A percentile compares a stretch with the other conserved stretches of the same genome.
Conservation (phyloP, 441 rosid species). For the Gossypium gossypioides region DNA sequence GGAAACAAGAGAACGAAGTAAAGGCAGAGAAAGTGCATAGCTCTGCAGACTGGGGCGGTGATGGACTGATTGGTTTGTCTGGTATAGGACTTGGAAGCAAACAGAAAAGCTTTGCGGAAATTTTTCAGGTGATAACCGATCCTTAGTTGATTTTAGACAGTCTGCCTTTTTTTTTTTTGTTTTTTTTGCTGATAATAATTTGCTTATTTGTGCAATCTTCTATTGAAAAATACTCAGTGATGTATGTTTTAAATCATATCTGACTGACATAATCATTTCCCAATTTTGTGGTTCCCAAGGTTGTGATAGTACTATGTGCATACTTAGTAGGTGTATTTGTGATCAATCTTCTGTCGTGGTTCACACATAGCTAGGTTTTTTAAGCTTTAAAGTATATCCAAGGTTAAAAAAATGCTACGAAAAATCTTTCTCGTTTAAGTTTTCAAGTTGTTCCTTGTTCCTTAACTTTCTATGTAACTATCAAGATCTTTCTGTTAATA, state of each 20-base stretch:
- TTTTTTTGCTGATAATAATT: neutral
- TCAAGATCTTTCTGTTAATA: neutral
- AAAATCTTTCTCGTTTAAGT: neutral
- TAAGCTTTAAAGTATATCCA: neutral
- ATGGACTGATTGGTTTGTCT: constrained; percentile 77
- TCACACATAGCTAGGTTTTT: neutral
- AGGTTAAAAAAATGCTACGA: neutral
- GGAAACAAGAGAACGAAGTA: constrained; percentile 42
- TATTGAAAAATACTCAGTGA: neutral
- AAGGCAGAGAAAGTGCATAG: constrained; percentile 31
- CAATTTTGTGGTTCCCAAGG: neutral
- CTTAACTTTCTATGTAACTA: neutral
- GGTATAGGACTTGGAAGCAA: constrained; percentile 65
- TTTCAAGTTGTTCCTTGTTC: neutral
- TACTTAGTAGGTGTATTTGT: neutral
- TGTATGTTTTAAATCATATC: neutral
- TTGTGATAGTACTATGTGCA: neutral
- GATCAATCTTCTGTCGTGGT: neutral
- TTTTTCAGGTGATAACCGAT: constrained; percentile 55
- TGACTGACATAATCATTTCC: neutral
- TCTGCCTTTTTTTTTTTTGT: neutral
- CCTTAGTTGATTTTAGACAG: neutral
- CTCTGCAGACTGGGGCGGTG: constrained; percentile 64
- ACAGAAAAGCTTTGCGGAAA: constrained; percentile 76
- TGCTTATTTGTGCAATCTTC: neutral